Base-by-base conservation (phyloP, 208 protist species). In the Acanthamoeba divionensis region DNA sequence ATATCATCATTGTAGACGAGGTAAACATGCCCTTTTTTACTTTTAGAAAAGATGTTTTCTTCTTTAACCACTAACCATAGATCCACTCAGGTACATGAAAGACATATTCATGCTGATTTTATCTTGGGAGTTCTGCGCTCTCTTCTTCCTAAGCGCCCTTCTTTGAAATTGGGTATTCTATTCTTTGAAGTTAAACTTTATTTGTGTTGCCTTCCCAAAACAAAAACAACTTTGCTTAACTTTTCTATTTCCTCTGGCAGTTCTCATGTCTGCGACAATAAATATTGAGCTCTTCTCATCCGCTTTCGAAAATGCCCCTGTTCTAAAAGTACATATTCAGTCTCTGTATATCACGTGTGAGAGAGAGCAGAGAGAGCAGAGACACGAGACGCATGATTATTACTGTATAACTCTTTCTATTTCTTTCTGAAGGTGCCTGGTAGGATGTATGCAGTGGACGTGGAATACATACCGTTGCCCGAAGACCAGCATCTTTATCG, bases 1-100 rank as follows among this genome's bases (percentile, higher is more conserved):
- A 93, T 36, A 85, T 93, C 0, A 12, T 94, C n/a, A 93, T 94
- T 55, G 57, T 94, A 33, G 92, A 94, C 48, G 92, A 94, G 55
- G 91, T 60, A 60, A 21, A 60, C n/a, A 21, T 21, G 21, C n/a
- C n/a, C n/a, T 60, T 21, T 60, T 21, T 60, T 60, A 60, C n/a
- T 60, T 21, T 60, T 60, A 21, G 21, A 21, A 26, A 60, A 60
- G 21, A 60, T 21, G n/a, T 60, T 60, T 21, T 60, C 21, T 21
- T 60, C 52, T 60, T 60, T 60, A 60, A 60, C n/a, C n/a, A 26
- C 21, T 60, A 21, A 26, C n/a, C n/a, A 60, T 60, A 26, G n/a
- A 26, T 60, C n/a, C 52, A 60, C n/a, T 60, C 21, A 60, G 52
- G 80, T 94, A 6, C 91, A 93, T 48, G 91, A 93, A 52, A 50